phyloP scores from a whole-genome alignment of 805 yeast species.

The Scheffersomyces lignosus region DNA sequence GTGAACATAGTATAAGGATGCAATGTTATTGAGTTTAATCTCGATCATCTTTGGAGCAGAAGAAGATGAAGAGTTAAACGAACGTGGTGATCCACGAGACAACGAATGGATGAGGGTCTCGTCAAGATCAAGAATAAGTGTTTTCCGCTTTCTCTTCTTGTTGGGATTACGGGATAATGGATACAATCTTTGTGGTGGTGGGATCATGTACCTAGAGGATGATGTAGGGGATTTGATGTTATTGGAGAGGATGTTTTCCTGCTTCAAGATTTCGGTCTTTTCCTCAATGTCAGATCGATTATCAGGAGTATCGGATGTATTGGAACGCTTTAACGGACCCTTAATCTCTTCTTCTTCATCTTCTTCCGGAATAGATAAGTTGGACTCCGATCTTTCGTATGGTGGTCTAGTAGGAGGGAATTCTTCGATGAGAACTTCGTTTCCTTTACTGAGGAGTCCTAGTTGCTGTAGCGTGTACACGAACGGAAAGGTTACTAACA shows the following conservation, averaged over 20 bases:
- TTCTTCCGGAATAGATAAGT: not conserved
- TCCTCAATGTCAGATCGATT: constrained; percentile 18
- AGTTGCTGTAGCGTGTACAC: constrained; percentile 34
- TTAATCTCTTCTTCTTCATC: not conserved
- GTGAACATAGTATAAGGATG: constrained; percentile 84
- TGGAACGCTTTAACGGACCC: not conserved
- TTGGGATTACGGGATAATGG: constrained; percentile 44
- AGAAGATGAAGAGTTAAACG: constrained; percentile 32
- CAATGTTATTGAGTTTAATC: constrained; percentile 64
- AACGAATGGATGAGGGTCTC: constrained; percentile 93
- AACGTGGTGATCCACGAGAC: constrained; percentile 59
- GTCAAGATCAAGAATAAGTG: constrained; percentile 84
- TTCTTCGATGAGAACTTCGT: not conserved
- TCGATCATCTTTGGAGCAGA: constrained; percentile 69
- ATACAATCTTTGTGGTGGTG: constrained; percentile 45
- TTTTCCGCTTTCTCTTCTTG: constrained; percentile 48
- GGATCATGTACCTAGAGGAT: constrained; percentile 42
- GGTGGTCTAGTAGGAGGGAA: not conserved
- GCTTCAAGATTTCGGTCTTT: constrained; percentile 37
- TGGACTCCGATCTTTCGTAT: not conserved
- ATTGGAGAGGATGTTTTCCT: constrained; percentile 42
- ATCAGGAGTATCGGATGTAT: not conserved
- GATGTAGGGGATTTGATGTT: constrained; percentile 42
- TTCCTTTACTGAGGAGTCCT: constrained; percentile 3
- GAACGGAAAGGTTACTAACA: constrained; percentile 57